Conservation (phyloP, 2,329 filamentous ascomycete genomes). For the Aspergillus texensis region DNA sequence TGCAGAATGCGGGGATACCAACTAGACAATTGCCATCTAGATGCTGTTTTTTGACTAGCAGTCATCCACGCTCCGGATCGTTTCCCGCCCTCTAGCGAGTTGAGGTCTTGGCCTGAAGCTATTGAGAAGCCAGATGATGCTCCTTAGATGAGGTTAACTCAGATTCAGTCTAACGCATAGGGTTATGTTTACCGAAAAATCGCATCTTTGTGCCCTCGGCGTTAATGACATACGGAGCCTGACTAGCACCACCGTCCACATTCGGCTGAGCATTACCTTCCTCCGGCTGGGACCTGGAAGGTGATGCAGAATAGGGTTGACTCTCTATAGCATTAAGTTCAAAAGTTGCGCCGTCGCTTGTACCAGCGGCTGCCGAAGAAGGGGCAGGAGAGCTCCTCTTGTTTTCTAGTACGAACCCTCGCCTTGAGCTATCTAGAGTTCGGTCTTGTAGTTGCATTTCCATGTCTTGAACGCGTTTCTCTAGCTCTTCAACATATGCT, state of each 20-base stretch:
- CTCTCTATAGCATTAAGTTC: not conserved
- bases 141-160: constrained; percentile 11
- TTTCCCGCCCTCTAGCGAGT: constrained; percentile 5
- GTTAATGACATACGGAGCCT: constrained; percentile 18
- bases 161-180: not conserved
- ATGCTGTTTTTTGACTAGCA: constrained; percentile 7
- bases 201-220: constrained; percentile 21
- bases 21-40: constrained; percentile 16
- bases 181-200: constrained; percentile 20
- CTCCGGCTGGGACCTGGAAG: not conserved
- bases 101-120: not conserved
- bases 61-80: constrained; percentile 5
- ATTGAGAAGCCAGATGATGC: constrained; percentile 22
- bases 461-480: constrained; percentile 11
- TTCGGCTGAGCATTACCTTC: not conserved
- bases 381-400: not conserved
- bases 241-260: constrained; percentile 1
- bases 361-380: not conserved
- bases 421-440: not conserved
- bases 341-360: not conserved
- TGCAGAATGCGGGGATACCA: constrained; percentile 21
- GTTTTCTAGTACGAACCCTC: not conserved
- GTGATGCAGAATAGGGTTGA: not conserved
- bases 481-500: constrained; percentile 14
- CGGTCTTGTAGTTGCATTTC: constrained; percentile 13